Base-by-base conservation (phyloP, 2,329 filamentous ascomycete genomes). In the Cordyceps tenuipes region DNA sequence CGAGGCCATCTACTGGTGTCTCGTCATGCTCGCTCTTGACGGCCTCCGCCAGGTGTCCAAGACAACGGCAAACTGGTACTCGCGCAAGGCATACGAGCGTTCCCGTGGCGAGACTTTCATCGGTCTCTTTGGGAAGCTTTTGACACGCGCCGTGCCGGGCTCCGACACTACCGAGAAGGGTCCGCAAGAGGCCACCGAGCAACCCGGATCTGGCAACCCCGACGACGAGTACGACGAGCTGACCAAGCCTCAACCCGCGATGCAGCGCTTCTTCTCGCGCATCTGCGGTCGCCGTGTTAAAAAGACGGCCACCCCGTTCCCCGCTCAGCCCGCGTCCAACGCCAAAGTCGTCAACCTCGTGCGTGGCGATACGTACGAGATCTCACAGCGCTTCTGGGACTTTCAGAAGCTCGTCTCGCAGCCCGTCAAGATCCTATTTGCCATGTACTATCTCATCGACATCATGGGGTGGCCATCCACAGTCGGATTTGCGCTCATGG, bases 261-360 rank as follows among this genome's bases (percentile, higher is more conserved):
- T 64, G 1, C 57, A 59, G 4, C 60, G 64, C 0, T 61, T 69
- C 49, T 63, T 69, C 13, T 60, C 56, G 10, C 56, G 48, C 17
- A 63, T 64, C 15, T 69, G 64, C 7, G 63, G 67, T 2, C 52
- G 61, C 15, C 65, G 63, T 4, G 68, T 66, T 46, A 55, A 60
- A 10, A 67, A 57, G 34, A 3, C 50, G 3, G 9, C 53, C 67
- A 77, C 44, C 21, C 44, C 44, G 10, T 26, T 62, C 75, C 73
- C 70, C 3, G 73, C 70, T 46, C 69, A 68, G 59, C 82, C 88
- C 2, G 90, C 91, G 0, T 91, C 89, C 0, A 93, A 92, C 73
- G 91, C 91, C 8, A 96, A 96, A 69, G 94, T 96, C 56, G 81
- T 96, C 62, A 96, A 96, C 66, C 74, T 96, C 2, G 89, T 96